A percentile compares a stretch with the other conserved stretches of the same genome.
These are phyloP conservation scores for Cystobasidium slooffiae DNA, from an alignment of 1,284 basidiomycete species.

Conservation along the genomic window DNA sequence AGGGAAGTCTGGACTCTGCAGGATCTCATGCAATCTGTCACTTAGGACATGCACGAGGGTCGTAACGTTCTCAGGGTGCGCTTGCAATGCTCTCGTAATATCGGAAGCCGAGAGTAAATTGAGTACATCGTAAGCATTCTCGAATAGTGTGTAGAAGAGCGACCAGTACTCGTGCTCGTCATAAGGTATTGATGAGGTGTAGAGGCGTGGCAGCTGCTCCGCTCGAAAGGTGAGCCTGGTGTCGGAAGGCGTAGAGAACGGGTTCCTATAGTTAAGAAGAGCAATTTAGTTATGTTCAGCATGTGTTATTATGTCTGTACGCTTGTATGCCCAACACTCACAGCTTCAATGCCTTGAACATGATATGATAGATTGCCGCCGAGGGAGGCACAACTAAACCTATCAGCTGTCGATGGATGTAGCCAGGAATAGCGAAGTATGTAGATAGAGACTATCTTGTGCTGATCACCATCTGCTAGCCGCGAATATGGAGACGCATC, in stretches of 20 bases:
- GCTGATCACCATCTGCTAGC: too few species aligned
- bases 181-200: constrained; percentile 21
- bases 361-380: constrained; percentile 9
- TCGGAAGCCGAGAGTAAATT: constrained; percentile 83
- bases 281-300: background rate
- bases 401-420: too few species aligned
- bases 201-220: constrained; percentile 27
- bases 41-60: constrained; percentile 76
- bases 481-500: background rate
- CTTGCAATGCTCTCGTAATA: constrained; percentile 75
- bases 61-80: constrained; percentile 79
- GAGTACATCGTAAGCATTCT: constrained; percentile 83
- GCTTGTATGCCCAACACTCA: background rate
- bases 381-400: background rate
- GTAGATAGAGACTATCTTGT: too few species aligned
- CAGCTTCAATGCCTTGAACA: constrained; percentile 38
- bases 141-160: constrained; percentile 81
- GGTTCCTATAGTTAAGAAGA: constrained; percentile 19
- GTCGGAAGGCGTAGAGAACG: constrained; percentile 36
- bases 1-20: constrained; percentile 59
- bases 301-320: background rate
- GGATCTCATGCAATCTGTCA: constrained; percentile 75
- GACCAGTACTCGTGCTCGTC: constrained; percentile 43
- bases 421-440: too few species aligned
- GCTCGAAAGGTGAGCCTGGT: constrained; percentile 30